phyloP scores from a whole-genome alignment of 495 filamentous ascomycete species.

The Penicillium bovifimosum region DNA sequence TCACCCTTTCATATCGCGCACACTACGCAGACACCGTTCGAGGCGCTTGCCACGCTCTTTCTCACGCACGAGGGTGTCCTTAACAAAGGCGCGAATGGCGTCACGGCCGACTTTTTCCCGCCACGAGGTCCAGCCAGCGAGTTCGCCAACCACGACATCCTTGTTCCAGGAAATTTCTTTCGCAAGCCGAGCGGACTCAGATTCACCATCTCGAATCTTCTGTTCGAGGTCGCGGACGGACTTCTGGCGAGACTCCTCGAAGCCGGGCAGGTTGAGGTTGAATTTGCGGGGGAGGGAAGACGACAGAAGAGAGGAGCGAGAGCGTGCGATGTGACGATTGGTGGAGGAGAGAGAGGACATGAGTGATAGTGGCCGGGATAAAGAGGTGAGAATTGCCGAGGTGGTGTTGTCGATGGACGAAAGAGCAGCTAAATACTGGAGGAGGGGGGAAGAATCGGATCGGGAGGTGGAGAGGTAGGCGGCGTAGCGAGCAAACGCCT shows the following conservation, averaged over 20 bases:
- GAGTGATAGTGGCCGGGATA: constrained; percentile 74
- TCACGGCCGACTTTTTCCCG: constrained; percentile 69
- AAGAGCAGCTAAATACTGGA: constrained; percentile 66
- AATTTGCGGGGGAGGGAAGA: constrained; percentile 46
- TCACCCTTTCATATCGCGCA: constrained; percentile 28
- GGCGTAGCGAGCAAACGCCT: constrained; percentile 69
- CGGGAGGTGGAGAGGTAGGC: constrained; percentile 60
- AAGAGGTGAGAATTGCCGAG: constrained; percentile 69
- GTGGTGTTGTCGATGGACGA: constrained; percentile 72
- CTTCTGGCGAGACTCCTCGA: constrained; percentile 83
- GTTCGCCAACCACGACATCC: constrained; percentile 82
- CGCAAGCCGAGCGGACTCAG: constrained; percentile 60
- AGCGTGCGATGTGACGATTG: constrained; percentile 66
- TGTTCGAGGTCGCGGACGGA: constrained; percentile 74
- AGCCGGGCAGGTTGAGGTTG: constrained; percentile 47
- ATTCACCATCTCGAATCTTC: constrained; percentile 58
- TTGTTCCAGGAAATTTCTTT: constrained; percentile 87
- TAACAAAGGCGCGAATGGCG: constrained; percentile 70
- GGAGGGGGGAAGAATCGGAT: constrained; percentile 62
- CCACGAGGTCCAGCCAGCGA: constrained; percentile 91
- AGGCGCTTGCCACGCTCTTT: constrained; percentile 74
- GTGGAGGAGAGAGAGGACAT: constrained; percentile 63
- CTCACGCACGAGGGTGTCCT: constrained; percentile 72
- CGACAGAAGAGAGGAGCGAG: constrained; percentile 59
- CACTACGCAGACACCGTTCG: constrained; percentile 51